Evolutionary conservation across 257 asterid genomes (phyloP), one percentile per base, ranked within the genome.

Genomic region (Solanum sitiens): DNA sequence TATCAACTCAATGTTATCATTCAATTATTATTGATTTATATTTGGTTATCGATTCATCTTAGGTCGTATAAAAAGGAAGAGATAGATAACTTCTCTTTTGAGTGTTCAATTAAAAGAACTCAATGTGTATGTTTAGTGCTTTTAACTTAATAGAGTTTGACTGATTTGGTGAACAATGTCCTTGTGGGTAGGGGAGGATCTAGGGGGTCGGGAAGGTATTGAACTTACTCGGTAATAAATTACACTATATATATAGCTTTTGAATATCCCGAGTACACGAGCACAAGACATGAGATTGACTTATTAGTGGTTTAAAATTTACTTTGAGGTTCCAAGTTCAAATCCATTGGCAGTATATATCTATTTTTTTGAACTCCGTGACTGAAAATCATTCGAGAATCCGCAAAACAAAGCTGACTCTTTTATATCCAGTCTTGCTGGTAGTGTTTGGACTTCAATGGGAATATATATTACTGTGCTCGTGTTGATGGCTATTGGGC

Each of bases 401-500:
- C 14, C 7, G 32, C 6, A 74, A 15, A 9, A 7, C 67, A 59
- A 59, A 20, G 30, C 82, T 20, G 32, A 37, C 50, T 37, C 18
- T 37, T 73, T 73, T 10, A 37, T 20, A 73, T 42, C 50, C 40
- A 82, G 37, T 50, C 70, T 11, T 33, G 68, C 35, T n/a, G 59
- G 39, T 93, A 97, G 99, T 61, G 61, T 77, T 86, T 82, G 94
- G 93, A 89, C 91, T 79, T 88, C 95, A 21, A 82, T 95, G 73
- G 94, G 93, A 25, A 86, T 94, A 80, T 95, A 93, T 89, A 56
- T 93, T 68, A 92, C 90, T 14, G 91, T 93, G 87, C 89, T 95
- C 93, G 67, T 94, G 77, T 91, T 97, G 86, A 90, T 94, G 86
- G 50, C 96, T 87, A 91, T 95, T 45, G 98, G 98, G 11, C 99